phyloP scores from a whole-genome alignment of 306 rosid genomes.

The Citrullus mucosospermus region DNA sequence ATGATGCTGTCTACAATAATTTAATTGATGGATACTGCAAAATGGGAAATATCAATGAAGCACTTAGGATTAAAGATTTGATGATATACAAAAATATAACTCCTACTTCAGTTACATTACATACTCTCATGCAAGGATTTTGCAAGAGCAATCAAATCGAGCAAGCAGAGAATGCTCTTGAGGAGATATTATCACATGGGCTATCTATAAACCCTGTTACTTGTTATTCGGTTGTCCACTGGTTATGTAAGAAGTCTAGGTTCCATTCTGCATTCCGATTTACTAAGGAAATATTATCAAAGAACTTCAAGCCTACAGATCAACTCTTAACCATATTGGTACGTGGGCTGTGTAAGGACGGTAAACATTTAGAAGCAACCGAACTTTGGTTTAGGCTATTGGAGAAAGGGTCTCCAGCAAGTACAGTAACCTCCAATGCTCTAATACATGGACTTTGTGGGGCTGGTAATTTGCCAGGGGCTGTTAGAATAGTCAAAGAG shows the following conservation, averaged over 20 bases:
- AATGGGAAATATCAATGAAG: slow-evolving; percentile 38
- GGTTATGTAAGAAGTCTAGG: slow-evolving; percentile 33
- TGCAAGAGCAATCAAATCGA: slow-evolving; percentile 39
- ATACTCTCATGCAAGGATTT: slow-evolving; percentile 48
- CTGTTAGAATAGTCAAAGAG: slow-evolving; percentile 16
- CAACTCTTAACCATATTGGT: slow-evolving; percentile 47
- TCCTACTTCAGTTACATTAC: slow-evolving; percentile 47
- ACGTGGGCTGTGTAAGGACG: slow-evolving; percentile 43
- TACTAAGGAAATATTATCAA: slow-evolving; percentile 26
- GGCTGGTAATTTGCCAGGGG: slow-evolving; percentile 35
- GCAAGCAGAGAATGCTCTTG: slow-evolving; percentile 31
- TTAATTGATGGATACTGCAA: slow-evolving; percentile 55
- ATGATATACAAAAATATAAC: slow-evolving; percentile 40
- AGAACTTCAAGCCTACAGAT: slow-evolving; percentile 43
- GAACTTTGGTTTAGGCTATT: slow-evolving; percentile 58
- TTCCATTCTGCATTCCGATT: slow-evolving; percentile 35
- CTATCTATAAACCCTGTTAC: slow-evolving; percentile 33
- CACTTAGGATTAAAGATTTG: slow-evolving; percentile 46
- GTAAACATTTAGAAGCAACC: slow-evolving; percentile 40
- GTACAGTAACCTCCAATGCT: slow-evolving; percentile 50
- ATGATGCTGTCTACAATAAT: slow-evolving; percentile 42
- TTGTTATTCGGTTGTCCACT: slow-evolving; percentile 33
- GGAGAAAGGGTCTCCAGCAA: slow-evolving; percentile 37
- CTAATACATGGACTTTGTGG: slow-evolving; percentile 57
- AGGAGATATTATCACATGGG: slow-evolving; percentile 21